Evolutionary conservation across 441 rosid genomes (phyloP), one percentile per base, ranked within the genome.

Genomic region (Biscutella laevigata): DNA sequence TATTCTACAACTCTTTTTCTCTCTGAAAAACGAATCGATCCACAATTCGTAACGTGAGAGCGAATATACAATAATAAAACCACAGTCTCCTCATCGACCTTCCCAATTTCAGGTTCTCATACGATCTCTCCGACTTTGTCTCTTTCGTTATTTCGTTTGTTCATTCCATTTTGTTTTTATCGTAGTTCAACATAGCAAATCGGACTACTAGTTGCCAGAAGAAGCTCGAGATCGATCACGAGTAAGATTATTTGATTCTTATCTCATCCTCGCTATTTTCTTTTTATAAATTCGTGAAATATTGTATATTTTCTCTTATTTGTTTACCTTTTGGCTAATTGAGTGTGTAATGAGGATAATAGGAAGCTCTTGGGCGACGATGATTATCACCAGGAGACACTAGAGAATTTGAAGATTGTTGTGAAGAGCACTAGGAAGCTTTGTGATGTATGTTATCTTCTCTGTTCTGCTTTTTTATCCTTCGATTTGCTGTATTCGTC

Each of bases 381-480:
- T 14, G 82, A 78, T 63, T 89, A 77, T 67, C 99, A 94, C 63
- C 94, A 74, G 66, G 88, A 75, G 75, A 94, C 97, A 9, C 65
- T 94, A 24, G 95, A 87, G 71, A 83, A 85, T 68, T 66, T 94
- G 50, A 94, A 81, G 68, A 55, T 76, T 9, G 89, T 96, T 40
- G 86, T 94, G 38, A 94, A 82, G 75, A 69, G 66, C 66, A 83
- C 95, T 38, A 89, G 69, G 82, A 94, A 94, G 81, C 91, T 94
- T 36, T 94, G 97, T 67, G 94, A 89, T 59, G 97, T 84, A 81
- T 45, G 80, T 71, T 71, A 25, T 61, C 61, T 7, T 52, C 34
- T 24, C 42, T 57, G 30, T 13, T 56, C 16, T 53, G 10, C 6
- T 6, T 32, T 21, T 27, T 16, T 36, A 14, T 35, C 9, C 30